Percentiles rank a stretch among this genome's conserved stretches.
phyloP scores from a whole-genome alignment of 2,329 filamentous ascomycete genomes.

The Hysterium pulicare region DNA sequence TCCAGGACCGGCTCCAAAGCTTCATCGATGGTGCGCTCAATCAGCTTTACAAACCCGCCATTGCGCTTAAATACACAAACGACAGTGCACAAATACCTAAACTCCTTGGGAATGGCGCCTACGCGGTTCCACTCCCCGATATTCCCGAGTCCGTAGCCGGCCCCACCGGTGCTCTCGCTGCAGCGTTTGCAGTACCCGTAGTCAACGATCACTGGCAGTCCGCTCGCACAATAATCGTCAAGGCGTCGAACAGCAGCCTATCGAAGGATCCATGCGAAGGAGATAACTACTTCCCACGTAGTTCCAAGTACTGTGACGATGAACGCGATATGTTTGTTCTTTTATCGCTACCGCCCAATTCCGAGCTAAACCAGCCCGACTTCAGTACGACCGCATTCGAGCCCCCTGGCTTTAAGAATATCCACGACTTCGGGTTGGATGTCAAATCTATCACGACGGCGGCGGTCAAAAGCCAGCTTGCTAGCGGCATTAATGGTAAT shows the following conservation, averaged over 20 bases:
- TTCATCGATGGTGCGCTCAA: not conserved
- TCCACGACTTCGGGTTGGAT: not conserved
- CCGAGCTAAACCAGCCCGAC: not conserved
- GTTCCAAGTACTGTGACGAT: not conserved
- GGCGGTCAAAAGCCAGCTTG: too few relatives aligned
- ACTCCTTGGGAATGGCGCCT: not conserved
- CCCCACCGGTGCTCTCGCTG: not conserved
- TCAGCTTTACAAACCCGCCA: not conserved
- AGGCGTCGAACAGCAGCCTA: not conserved
- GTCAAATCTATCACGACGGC: not conserved
- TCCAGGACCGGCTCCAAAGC: too few relatives aligned
- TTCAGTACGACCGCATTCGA: not conserved
- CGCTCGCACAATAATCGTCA: not conserved
- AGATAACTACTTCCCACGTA: not conserved
- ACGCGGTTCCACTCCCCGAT: not conserved
- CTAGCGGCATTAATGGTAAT: too few relatives aligned
- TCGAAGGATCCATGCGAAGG: not conserved
- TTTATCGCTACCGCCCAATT: not conserved
- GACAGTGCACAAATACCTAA: not conserved
- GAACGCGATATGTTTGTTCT: not conserved
- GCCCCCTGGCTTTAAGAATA: not conserved
- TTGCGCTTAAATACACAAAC: not conserved
- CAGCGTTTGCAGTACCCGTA: not conserved
- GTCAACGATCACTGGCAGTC: not conserved
- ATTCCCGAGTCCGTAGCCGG: not conserved